Percentiles rank a stretch among this genome's conserved stretches.
Evolutionary conservation across 2,329 filamentous ascomycete genomes (phyloP).

Genomic region (Colletotrichum australisinense): DNA sequence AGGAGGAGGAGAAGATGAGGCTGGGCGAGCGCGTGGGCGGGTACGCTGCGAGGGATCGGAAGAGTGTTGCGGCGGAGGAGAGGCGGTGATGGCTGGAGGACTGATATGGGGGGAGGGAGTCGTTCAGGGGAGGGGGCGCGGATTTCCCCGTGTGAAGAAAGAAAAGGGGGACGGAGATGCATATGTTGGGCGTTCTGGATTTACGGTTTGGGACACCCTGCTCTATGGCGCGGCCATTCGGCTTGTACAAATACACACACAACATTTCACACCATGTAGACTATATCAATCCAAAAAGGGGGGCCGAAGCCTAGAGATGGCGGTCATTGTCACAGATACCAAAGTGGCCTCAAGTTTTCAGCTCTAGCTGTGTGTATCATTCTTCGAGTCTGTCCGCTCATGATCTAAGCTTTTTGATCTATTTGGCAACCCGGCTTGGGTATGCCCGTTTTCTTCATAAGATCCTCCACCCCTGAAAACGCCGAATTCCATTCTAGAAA

Average conservation of each 20-base stretch:
- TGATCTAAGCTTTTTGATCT: slow-evolving; percentile 13
- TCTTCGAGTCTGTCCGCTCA: neutral
- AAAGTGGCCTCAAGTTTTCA: slow-evolving; percentile 1
- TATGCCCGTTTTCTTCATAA: slow-evolving; percentile 8
- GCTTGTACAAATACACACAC: slow-evolving; percentile 24
- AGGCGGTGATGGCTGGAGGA: neutral
- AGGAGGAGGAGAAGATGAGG: slow-evolving; percentile 63
- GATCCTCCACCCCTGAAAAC: slow-evolving; percentile 10
- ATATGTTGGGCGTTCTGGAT: slow-evolving; percentile 34
- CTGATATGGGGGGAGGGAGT: neutral
- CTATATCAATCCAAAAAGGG: slow-evolving; percentile 22
- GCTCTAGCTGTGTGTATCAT: neutral
- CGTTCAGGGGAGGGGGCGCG: neutral
- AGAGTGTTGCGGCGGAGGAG: slow-evolving; percentile 34
- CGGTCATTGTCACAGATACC: slow-evolving; percentile 4
- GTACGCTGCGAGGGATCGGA: slow-evolving; percentile 54
- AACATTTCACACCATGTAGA: slow-evolving; percentile 24
- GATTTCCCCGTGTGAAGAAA: neutral
- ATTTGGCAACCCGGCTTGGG: slow-evolving; percentile 3
- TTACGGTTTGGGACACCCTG: slow-evolving; percentile 32
- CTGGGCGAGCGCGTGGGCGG: slow-evolving; percentile 67
- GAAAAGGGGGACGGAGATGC: slow-evolving; percentile 15
- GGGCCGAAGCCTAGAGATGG: slow-evolving; percentile 3
- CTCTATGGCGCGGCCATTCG: slow-evolving; percentile 31
- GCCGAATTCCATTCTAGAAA: slow-evolving; percentile 23